Evolutionary conservation across 1,284 basidiomycete genomes (phyloP).

Genomic region (Exobasidium rhododendri): DNA sequence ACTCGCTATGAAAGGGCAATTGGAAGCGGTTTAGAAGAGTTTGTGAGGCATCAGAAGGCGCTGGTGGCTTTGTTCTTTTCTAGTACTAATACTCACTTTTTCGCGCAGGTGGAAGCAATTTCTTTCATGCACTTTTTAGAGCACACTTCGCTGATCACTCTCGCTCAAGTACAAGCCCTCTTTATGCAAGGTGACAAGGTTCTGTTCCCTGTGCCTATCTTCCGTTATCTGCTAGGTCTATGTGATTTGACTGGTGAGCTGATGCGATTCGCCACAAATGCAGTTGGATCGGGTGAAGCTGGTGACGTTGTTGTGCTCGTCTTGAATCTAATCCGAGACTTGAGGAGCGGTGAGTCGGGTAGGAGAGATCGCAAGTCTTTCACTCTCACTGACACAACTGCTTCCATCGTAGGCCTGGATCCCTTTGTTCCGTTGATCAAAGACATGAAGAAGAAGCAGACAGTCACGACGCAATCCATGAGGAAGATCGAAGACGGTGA

Average conservation of each 20-base stretch:
- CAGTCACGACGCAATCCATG: constrained; percentile 76
- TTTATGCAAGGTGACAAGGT: constrained; percentile 17
- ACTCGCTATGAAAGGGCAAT: constrained; percentile 40
- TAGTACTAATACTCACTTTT: neutral
- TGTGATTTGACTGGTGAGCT: constrained; percentile 93
- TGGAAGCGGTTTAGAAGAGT: constrained; percentile 56
- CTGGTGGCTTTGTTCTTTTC: neutral
- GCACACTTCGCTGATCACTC: constrained; percentile 68
- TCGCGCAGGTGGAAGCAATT: constrained; percentile 79
- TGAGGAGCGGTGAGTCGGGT: constrained; percentile 23
- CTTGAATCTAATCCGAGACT: constrained; percentile 30
- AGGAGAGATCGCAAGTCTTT: neutral
- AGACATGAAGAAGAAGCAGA: constrained; percentile 81
- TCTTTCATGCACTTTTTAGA: constrained; percentile 85
- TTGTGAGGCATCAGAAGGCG: constrained; percentile 42
- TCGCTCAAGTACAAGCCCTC: constrained; percentile 64
- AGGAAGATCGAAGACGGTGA: constrained; percentile 79
- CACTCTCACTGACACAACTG: neutral
- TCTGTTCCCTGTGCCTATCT: constrained; percentile 58
- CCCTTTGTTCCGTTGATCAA: constrained; percentile 66
- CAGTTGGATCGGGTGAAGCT: constrained; percentile 30
- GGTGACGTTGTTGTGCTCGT: constrained; percentile 27
- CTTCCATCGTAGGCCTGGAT: constrained; percentile 66
- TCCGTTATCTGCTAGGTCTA: constrained; percentile 86
- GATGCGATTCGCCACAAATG: constrained; percentile 80